Evolutionary conservation across 345 rosid species (phyloP).

Genomic region (Citrus reticulata): DNA sequence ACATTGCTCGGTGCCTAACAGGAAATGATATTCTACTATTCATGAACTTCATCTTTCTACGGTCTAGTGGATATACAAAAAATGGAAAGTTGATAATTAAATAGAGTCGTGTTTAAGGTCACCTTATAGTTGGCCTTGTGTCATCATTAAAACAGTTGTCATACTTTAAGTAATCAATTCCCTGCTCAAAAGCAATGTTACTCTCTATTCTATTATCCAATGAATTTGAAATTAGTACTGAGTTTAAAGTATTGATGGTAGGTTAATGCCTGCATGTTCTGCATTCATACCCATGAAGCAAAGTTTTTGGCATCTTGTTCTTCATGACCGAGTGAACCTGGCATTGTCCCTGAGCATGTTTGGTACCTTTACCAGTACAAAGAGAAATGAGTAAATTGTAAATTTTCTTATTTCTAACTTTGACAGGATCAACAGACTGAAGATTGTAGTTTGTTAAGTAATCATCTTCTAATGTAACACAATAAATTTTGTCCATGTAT

Average conservation of each 20-base stretch:
- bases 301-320: conserved; percentile 21
- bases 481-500: not conserved
- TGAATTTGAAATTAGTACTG: not conserved
- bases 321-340: conserved; percentile 31
- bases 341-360: conserved; percentile 21
- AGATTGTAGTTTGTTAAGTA: not conserved
- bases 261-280: not conserved
- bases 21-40: not conserved
- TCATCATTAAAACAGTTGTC: conserved; percentile 33
- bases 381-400: not conserved
- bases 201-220: not conserved
- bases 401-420: not conserved
- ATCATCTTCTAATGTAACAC: not conserved
- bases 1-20: conserved; percentile 28
- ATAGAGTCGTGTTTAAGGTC: not conserved
- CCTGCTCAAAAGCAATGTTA: conserved; percentile 16
- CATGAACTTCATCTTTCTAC: not conserved
- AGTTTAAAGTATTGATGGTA: not conserved
- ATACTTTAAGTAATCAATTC: conserved; percentile 41
- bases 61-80: not conserved
- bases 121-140: conserved; percentile 27
- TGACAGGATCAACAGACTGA: not conserved
- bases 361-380: conserved; percentile 1
- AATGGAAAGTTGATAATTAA: not conserved
- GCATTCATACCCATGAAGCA: conserved; percentile 27